Evolutionary conservation across 1,139 yeast species (phyloP).

Genomic region (Kazachstania sp.): DNA sequence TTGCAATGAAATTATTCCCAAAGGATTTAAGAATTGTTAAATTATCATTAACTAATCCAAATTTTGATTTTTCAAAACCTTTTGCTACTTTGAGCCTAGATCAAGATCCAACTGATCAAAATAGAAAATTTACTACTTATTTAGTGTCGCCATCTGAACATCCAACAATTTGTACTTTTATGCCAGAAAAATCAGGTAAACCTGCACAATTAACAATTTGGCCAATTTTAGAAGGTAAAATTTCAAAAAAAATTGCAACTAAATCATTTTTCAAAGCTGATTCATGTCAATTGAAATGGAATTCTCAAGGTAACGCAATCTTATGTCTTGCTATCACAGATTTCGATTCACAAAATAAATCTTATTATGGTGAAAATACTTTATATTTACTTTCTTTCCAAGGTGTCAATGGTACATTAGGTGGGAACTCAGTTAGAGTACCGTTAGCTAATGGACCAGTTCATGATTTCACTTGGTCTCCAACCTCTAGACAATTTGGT

Average conservation of each 20-base stretch:
- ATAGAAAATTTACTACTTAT: constrained; percentile 39
- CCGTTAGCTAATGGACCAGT: constrained; percentile 88
- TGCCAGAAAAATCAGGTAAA: constrained; percentile 74
- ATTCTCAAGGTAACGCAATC: constrained; percentile 85
- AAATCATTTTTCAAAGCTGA: constrained; percentile 95
- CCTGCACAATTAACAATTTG: constrained; percentile 87
- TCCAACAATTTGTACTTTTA: constrained; percentile 86
- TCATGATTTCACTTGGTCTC: constrained; percentile 97
- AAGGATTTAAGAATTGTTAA: constrained; percentile 40
- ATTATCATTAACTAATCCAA: constrained; percentile 32
- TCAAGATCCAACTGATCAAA: constrained; percentile 41
- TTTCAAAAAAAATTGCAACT: constrained; percentile 71
- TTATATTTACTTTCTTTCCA: constrained; percentile 56
- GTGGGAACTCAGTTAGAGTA: constrained; percentile 84
- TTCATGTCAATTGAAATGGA: constrained; percentile 88
- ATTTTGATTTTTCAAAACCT: constrained; percentile 47
- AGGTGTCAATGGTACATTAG: constrained; percentile 63
- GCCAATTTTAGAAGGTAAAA: constrained; percentile 53
- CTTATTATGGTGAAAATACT: constrained; percentile 95
- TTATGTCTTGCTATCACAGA: constrained; percentile 92
- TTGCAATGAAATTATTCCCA: constrained; percentile 23
- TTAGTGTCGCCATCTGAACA: constrained; percentile 80
- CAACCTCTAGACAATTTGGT: constrained; percentile 92
- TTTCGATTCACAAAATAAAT: constrained; percentile 87
- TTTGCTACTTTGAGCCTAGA: constrained; percentile 44